Conservation (phyloP, 305 asterid genomes). For the Solanum hybrid region DNA sequence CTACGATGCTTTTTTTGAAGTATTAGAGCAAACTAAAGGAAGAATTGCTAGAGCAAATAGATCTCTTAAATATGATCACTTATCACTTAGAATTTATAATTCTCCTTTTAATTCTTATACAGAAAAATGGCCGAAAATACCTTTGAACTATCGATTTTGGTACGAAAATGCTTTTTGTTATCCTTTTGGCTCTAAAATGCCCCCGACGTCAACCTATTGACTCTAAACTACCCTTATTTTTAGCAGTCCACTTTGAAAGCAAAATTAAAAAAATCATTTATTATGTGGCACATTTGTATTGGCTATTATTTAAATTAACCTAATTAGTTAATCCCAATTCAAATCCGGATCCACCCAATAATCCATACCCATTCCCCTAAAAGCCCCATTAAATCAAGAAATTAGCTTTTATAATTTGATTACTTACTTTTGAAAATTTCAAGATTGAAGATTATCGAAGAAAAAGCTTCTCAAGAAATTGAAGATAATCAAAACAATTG, state of each 20-base stretch:
- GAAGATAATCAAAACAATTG: slow-evolving; percentile 65
- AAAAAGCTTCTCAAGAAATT: slow-evolving; percentile 58
- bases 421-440: not conserved
- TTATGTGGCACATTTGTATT: not conserved
- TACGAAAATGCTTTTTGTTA: too few species aligned
- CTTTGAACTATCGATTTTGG: not conserved
- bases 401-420: not conserved
- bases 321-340: not conserved
- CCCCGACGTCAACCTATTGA: not conserved
- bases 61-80: not conserved
- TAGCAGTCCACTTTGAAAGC: not conserved
- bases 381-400: not conserved
- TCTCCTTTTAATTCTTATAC: not conserved
- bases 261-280: too few species aligned
- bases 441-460: slow-evolving; percentile 36
- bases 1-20: not conserved
- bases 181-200: not conserved
- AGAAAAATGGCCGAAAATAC: not conserved
- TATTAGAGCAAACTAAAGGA: not conserved
- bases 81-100: not conserved
- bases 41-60: not conserved
- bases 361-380: not conserved
- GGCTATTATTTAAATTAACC: not conserved
- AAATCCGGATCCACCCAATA: not conserved
- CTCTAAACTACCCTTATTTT: not conserved